phyloP scores from a whole-genome alignment of 2,329 filamentous ascomycete species.

The Pseudocercospora macadamiae region DNA sequence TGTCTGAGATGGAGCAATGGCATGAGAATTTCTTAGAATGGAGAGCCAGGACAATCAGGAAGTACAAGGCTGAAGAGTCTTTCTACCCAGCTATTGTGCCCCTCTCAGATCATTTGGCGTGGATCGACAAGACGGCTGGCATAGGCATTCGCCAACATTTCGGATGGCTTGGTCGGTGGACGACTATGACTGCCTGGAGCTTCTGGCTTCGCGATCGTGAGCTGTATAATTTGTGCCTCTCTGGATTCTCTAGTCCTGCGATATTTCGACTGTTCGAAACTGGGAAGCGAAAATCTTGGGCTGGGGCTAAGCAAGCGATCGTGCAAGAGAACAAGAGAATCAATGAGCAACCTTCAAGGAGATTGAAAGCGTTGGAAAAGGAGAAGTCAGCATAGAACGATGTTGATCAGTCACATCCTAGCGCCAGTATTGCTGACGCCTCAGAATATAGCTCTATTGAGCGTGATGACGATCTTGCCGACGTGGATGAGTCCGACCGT shows the following conservation, averaged over 20 bases:
- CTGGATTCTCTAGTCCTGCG: conserved; percentile 40
- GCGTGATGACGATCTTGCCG: too few relatives aligned
- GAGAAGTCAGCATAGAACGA: too few relatives aligned
- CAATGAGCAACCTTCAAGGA: background rate
- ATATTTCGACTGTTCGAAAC: conserved; percentile 42
- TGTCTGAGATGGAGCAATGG: conserved; percentile 36
- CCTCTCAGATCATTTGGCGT: conserved; percentile 32
- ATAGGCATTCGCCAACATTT: conserved; percentile 37
- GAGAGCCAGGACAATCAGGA: conserved; percentile 21
- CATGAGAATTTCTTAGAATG: conserved; percentile 21
- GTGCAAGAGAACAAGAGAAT: conserved; percentile 10
- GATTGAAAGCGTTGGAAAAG: background rate
- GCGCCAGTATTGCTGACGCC: too few relatives aligned
- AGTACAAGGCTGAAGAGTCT: conserved; percentile 17
- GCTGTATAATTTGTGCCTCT: conserved; percentile 38
- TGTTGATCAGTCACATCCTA: too few relatives aligned
- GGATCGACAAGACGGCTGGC: conserved; percentile 40
- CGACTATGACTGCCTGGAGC: conserved; percentile 37
- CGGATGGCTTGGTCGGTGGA: conserved; percentile 30
- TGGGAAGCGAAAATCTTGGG: conserved; percentile 39
- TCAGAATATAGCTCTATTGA: too few relatives aligned
- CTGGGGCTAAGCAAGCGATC: conserved; percentile 36
- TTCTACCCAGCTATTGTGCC: conserved; percentile 31
- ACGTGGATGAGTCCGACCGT: too few relatives aligned
- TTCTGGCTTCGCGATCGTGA: conserved; percentile 41